Conservation (phyloP, 495 filamentous ascomycete species). For the Aspergillus indologenus region DNA sequence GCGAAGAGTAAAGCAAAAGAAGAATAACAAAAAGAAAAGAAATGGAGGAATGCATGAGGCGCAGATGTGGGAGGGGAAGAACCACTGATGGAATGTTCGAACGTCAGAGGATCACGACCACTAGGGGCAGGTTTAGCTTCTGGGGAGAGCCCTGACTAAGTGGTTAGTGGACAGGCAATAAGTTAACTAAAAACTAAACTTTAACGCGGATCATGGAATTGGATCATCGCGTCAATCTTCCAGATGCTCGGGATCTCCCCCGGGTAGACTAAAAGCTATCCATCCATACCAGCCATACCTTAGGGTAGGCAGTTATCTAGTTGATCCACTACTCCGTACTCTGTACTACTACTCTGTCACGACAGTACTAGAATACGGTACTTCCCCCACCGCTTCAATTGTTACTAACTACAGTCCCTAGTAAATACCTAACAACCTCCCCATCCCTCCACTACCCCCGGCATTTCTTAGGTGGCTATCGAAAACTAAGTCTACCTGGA, state of each 20-base stretch:
- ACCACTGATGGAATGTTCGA: slow-evolving; percentile 17
- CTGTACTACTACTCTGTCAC: no score
- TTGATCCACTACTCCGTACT: neutral
- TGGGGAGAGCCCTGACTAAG: neutral
- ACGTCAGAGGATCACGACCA: slow-evolving; percentile 14
- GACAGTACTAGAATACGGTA: no score
- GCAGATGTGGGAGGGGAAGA: slow-evolving; percentile 5
- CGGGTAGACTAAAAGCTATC: slow-evolving; percentile 5
- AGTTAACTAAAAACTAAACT: slow-evolving; percentile 9
- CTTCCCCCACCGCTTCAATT: neutral
- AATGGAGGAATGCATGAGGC: slow-evolving; percentile 6
- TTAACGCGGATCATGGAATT: slow-evolving; percentile 19
- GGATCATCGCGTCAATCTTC: slow-evolving; percentile 12
- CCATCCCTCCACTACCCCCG: neutral
- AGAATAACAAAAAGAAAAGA: slow-evolving; percentile 7
- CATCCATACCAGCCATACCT: no score
- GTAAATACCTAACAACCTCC: no score
- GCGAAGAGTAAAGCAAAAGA: neutral
- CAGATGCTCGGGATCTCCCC: slow-evolving; percentile 20
- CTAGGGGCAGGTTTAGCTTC: neutral
- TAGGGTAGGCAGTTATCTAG: no score
- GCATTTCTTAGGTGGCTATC: slow-evolving; percentile 8
- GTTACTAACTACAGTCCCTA: neutral
- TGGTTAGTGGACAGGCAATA: neutral
- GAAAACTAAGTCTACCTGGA: neutral